Conservation (phyloP, 768 basidiomycete genomes). For the Kwoniella dejecticola region DNA sequence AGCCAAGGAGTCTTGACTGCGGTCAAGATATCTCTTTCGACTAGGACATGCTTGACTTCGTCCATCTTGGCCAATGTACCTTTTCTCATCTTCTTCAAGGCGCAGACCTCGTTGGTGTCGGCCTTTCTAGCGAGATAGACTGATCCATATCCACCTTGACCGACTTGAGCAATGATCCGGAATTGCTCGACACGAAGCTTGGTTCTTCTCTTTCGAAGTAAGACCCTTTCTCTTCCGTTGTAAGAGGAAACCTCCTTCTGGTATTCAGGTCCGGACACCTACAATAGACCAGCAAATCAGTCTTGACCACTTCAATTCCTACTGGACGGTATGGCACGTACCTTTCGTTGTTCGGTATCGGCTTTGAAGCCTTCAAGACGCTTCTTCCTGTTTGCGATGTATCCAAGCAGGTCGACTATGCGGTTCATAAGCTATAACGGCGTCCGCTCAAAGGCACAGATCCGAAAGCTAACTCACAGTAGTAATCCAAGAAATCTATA, state of each 20-base stretch:
- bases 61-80: conserved; percentile 96
- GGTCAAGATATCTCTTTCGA: conserved; percentile 95
- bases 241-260: conserved; percentile 87
- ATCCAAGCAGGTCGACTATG: conserved; percentile 77
- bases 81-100: conserved; percentile 96
- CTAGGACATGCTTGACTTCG: conserved; percentile 96
- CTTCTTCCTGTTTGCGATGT: conserved; percentile 81
- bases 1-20: conserved; percentile 98
- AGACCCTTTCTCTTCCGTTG: conserved; percentile 86
- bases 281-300: neutral
- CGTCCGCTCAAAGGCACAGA: neutral
- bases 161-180: conserved; percentile 97
- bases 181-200: conserved; percentile 94
- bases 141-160: conserved; percentile 98
- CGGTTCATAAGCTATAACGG: neutral
- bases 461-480: conserved; percentile 59
- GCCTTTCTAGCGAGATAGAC: conserved; percentile 93
- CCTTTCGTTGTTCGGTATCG: conserved; percentile 69
- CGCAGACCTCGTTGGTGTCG: conserved; percentile 94
- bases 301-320: conserved; percentile 48
- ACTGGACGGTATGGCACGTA: conserved; percentile 40
- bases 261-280: conserved; percentile 46
- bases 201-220: conserved; percentile 86
- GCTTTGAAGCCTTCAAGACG: conserved; percentile 78
- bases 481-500: conserved; percentile 90